Conservation (phyloP, 1,284 basidiomycete genomes). For the Rhodofomes roseus region DNA sequence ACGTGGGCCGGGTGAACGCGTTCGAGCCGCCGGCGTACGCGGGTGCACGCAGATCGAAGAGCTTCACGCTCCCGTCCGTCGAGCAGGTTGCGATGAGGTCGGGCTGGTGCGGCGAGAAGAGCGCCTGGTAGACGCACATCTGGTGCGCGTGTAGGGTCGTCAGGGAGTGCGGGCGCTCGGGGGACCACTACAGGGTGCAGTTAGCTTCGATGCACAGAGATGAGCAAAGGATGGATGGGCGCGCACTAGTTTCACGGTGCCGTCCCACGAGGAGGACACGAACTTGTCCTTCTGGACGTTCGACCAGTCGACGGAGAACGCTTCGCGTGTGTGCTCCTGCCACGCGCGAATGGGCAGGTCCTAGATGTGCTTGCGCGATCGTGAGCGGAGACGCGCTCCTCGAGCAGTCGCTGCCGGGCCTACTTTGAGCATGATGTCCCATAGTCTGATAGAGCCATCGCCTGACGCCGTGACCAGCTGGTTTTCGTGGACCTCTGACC, state of each 20-base stretch:
- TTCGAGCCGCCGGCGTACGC: slow-evolving; percentile 39
- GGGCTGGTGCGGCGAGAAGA: slow-evolving; percentile 90
- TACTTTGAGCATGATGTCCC: slow-evolving; percentile 89
- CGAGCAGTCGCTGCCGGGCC: slow-evolving; percentile 23
- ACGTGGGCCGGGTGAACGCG: slow-evolving; percentile 58
- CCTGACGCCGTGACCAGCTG: slow-evolving; percentile 88
- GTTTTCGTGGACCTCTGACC: slow-evolving; percentile 94
- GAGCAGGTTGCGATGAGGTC: slow-evolving; percentile 80
- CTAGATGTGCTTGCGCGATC: slow-evolving; percentile 41
- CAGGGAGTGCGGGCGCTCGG: slow-evolving; percentile 75
- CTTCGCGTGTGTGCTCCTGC: slow-evolving; percentile 92
- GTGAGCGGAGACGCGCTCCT: slow-evolving; percentile 11
- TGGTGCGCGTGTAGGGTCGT: slow-evolving; percentile 80
- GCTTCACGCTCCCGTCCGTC: slow-evolving; percentile 77
- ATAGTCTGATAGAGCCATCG: slow-evolving; percentile 88
- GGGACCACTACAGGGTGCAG: slow-evolving; percentile 68
- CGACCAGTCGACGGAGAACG: slow-evolving; percentile 96
- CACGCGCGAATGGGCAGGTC: slow-evolving; percentile 88
- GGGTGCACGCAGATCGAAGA: slow-evolving; percentile 75
- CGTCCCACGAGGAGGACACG: slow-evolving; percentile 91
- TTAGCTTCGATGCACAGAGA: neutral
- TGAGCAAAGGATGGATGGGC: neutral
- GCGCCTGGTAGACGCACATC: slow-evolving; percentile 83
- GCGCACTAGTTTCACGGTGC: slow-evolving; percentile 82
- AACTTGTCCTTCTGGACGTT: slow-evolving; percentile 92